These are phyloP conservation scores for Russula vinacea DNA, from an alignment of 768 basidiomycete species.

Conservation along the genomic window DNA sequence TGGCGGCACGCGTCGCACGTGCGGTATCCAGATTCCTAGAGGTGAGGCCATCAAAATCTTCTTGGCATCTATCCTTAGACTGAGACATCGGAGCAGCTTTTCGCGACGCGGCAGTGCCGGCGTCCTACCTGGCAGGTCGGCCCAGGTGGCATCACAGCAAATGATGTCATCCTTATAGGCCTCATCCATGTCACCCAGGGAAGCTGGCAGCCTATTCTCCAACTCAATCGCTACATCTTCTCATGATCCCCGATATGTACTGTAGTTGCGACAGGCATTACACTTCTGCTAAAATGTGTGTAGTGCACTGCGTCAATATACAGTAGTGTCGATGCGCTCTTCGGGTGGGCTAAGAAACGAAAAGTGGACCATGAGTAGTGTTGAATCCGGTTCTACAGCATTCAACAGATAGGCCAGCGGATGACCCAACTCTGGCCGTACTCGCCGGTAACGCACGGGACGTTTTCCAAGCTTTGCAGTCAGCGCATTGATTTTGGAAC, in stretches of 20 bases:
- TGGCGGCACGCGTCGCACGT: slow-evolving; percentile 9
- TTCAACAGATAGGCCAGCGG: too few species aligned
- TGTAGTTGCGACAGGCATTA: too few species aligned
- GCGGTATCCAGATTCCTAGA: slow-evolving; percentile 18
- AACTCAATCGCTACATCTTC: slow-evolving; percentile 14
- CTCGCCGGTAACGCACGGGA: too few species aligned
- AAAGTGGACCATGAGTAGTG: too few species aligned
- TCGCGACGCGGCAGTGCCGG: background rate
- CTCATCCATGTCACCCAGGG: slow-evolving; percentile 23
- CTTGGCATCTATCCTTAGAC: background rate
- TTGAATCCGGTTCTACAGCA: too few species aligned
- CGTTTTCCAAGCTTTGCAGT: too few species aligned
- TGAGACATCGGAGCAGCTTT: background rate
- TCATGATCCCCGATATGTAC: background rate
- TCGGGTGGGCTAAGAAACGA: too few species aligned
- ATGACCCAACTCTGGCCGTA: too few species aligned
- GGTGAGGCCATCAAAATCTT: background rate
- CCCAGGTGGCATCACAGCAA: slow-evolving; percentile 14
- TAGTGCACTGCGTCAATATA: too few species aligned
- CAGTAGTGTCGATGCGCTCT: too few species aligned
- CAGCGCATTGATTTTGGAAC: too few species aligned
- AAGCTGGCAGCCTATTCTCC: slow-evolving; percentile 26
- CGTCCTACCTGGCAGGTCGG: slow-evolving; percentile 14
- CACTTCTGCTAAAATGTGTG: too few species aligned
- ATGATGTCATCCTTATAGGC: slow-evolving; percentile 20